Evolutionary conservation across 257 asterid species (phyloP), one percentile per base, ranked within the genome.

Genomic region (Lithospermum erythrorhizon): DNA sequence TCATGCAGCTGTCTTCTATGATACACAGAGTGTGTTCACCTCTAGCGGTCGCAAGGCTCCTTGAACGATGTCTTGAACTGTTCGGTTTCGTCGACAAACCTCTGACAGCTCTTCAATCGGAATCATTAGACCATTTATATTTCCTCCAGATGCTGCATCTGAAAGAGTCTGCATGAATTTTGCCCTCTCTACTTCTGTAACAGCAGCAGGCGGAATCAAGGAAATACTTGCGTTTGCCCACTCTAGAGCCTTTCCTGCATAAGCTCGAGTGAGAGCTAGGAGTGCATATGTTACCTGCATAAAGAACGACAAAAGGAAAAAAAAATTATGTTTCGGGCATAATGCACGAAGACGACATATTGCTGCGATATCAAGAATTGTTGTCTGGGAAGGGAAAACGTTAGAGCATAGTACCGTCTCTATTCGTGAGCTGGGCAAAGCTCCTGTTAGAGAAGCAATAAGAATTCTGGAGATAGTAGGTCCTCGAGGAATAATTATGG

Each of bases 61-160:
- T 77, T 84, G 93, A 64, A 84, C 93, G 30, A 81, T 81, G 69
- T 82, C 93, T 73, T 81, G 88, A 59, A 91, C 98, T n/a, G 94
- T 83, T 75, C 96, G 75, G 72, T 91, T 91, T 7, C 98, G 95
- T 21, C 95, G 76, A 64, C 96, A 91, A 45, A 88, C 95, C 80
- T 88, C 98, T 0, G 98, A 84, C 54, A 91, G 67, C 70, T 91
- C 98, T 73, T 91, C 98, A 2, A 91, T 78, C 1, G 98, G 95
- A 68, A 76, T 70, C 76, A 83, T 82, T 67, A 82, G 70, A 60
- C 76, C 79, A 27, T 86, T 86, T 61, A 80, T 67, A 60, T 83
- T 71, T 18, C 70, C 87, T 51, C 86, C 85, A 8, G 85, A 72
- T 41, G 85, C 76, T 30, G 90, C 94, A 70, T 84, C 87, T 17